phyloP scores from a whole-genome alignment of 2,329 filamentous ascomycete species.

The Ilyonectria robusta region DNA sequence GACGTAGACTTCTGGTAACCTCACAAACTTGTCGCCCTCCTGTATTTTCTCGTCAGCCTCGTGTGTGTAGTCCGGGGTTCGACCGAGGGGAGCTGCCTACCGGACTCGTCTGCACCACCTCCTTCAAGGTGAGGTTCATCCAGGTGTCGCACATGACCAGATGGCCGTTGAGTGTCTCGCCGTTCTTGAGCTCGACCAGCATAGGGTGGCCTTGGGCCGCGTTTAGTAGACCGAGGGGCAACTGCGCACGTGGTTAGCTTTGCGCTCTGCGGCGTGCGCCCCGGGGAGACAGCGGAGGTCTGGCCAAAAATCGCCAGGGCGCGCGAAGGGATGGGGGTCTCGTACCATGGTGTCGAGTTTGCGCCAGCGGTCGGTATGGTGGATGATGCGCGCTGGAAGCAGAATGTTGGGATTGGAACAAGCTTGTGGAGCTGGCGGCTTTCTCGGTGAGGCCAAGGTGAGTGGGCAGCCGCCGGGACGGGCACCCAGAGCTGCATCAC shows the following conservation, averaged over 20 bases:
- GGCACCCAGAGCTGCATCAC: conserved; percentile 44
- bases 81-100: conserved; percentile 57
- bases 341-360: conserved; percentile 46
- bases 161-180: conserved; percentile 97
- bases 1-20: conserved; percentile 94
- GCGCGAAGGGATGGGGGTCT: not conserved
- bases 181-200: conserved; percentile 97
- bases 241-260: conserved; percentile 58
- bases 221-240: conserved; percentile 87
- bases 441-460: conserved; percentile 46
- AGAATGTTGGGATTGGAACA: conserved; percentile 43
- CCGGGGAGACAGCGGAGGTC: not conserved
- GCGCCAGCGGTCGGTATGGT: conserved; percentile 38
- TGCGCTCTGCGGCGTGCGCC: conserved; percentile 22
- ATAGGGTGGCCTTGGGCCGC: conserved; percentile 98
- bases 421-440: conserved; percentile 46
- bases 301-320: not conserved
- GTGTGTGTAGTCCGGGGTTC: conserved; percentile 1
- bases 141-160: conserved; percentile 98
- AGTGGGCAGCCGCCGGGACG: conserved; percentile 20
- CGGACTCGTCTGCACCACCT: conserved; percentile 95
- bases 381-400: conserved; percentile 42
- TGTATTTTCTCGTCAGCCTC: conserved; percentile 55
- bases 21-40: conserved; percentile 95
- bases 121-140: conserved; percentile 99